A percentile compares a stretch with the other conserved stretches of the same genome.
These are phyloP conservation scores for Hirschioporus abietinus DNA, from an alignment of 768 basidiomycete genomes.

Conservation along the genomic window DNA sequence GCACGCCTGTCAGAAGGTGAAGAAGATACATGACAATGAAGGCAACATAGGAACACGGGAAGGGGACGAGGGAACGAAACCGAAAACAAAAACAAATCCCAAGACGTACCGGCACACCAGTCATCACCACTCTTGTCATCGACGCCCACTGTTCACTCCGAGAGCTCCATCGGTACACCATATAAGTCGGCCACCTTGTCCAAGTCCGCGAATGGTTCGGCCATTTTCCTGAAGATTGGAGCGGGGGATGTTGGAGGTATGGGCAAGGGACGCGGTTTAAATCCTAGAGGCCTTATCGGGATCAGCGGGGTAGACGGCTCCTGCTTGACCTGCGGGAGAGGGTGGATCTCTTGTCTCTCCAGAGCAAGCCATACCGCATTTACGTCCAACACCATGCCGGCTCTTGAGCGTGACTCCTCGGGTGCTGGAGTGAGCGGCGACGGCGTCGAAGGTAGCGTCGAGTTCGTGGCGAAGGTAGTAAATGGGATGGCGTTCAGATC, in stretches of 20 bases:
- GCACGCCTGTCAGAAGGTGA: too few relatives aligned
- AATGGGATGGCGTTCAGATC: not conserved
- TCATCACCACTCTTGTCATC: not conserved
- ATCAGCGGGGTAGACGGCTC: not conserved
- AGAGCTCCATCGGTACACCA: not conserved
- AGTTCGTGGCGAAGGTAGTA: not conserved
- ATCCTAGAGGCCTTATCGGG: not conserved
- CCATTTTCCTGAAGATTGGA: not conserved
- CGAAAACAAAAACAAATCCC: not conserved
- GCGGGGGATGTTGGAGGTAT: not conserved
- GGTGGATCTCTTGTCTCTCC: not conserved
- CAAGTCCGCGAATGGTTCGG: not conserved
- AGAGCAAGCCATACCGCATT: not conserved
- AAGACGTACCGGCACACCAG: not conserved
- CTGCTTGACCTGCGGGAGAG: not conserved
- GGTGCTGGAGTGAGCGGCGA: not conserved
- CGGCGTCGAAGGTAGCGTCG: not conserved
- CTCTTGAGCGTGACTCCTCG: not conserved
- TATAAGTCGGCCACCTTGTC: not conserved
- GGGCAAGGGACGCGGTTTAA: not conserved
- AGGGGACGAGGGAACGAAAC: not conserved
- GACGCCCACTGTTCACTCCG: not conserved
- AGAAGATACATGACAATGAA: too few relatives aligned
- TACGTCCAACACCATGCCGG: not conserved
- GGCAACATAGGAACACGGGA: too few relatives aligned